Base-by-base conservation (phyloP, 208 protist species). In the Crithidia thermophila region DNA sequence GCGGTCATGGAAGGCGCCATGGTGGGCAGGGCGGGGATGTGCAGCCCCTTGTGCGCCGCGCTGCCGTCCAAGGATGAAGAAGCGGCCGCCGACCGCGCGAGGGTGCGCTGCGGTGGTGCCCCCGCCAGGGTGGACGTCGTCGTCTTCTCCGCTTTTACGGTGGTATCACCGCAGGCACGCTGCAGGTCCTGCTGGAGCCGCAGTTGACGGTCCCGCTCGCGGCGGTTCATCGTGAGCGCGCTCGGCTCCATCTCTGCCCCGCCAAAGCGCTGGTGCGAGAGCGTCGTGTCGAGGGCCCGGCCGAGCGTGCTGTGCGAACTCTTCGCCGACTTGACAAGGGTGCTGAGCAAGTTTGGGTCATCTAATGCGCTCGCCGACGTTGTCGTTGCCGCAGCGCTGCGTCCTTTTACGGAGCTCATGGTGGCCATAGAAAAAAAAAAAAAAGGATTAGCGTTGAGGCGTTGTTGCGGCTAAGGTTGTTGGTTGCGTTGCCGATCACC, bases 1-100 rank as follows among this genome's bases (percentile, higher is more conserved):
- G 87, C 81, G 4, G 81, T 90, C 69, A 90, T 88, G 45, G 87
- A 93, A 20, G 87, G 87, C 13, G 79, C 81, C 73, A 90, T 78
- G 20, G 87, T 93, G 20, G 81, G 78, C 4, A 93, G 84, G 39
- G 59, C 62, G 14, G 84, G 77, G 6, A 93, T 72, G 23, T 79
- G 56, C 36, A 93, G 75, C 11, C 23, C 45, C 23, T 71, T 61
- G 21, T 30, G 46, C 42, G 61, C 8, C 21, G 28, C 43, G 28
- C 53, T 52, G 36, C 42, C 33, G 20, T 25, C 25, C 16, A 30
- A 10, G 23, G 16, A 30, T 14, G 18, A 16, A 33, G 34, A n/a
- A 16, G 47, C 34, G 9, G 51, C 39, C 34, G 30, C 31, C 30
- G 23, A 31, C 6, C 34, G 59, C n/a, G 30, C 39, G 31, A 49